Conservation (phyloP, 2,329 filamentous ascomycete species). For the Nectriaceae sp. region DNA sequence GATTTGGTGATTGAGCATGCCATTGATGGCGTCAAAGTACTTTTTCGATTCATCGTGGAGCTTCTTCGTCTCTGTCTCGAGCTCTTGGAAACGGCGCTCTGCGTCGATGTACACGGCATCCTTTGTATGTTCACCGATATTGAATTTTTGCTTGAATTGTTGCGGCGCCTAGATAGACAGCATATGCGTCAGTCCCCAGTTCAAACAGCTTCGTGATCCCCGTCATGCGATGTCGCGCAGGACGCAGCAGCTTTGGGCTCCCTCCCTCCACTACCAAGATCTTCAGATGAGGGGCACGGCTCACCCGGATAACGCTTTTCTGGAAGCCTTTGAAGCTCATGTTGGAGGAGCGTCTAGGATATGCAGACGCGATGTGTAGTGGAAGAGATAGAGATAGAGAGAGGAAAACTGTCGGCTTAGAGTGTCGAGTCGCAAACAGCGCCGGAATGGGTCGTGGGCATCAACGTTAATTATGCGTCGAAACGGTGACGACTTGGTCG, state of each 20-base stretch:
- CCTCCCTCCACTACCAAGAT: conserved; percentile 9
- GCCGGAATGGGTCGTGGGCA: conserved; percentile 27
- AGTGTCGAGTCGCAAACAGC: conserved; percentile 12
- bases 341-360: conserved; percentile 22
- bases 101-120: conserved; percentile 94
- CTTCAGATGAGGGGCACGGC: conserved; percentile 39
- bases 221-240: neutral
- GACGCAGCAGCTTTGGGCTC: conserved; percentile 13
- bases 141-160: conserved; percentile 88
- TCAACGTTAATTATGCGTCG: conserved; percentile 22
- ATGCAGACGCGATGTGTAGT: conserved; percentile 5
- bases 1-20: conserved; percentile 96
- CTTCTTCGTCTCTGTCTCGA: conserved; percentile 94
- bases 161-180: conserved; percentile 71
- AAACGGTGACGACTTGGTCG: conserved; percentile 35
- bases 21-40: conserved; percentile 97
- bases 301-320: conserved; percentile 84
- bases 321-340: conserved; percentile 99
- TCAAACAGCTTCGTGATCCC: neutral
- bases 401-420: conserved; percentile 14
- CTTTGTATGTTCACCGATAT: conserved; percentile 93
- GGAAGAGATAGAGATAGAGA: conserved; percentile 2
- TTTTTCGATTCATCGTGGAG: conserved; percentile 96
- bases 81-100: conserved; percentile 88
- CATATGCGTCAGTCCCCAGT: conserved; percentile 5